Conservation (phyloP, 768 basidiomycete species). For the Lactifluus volemus region DNA sequence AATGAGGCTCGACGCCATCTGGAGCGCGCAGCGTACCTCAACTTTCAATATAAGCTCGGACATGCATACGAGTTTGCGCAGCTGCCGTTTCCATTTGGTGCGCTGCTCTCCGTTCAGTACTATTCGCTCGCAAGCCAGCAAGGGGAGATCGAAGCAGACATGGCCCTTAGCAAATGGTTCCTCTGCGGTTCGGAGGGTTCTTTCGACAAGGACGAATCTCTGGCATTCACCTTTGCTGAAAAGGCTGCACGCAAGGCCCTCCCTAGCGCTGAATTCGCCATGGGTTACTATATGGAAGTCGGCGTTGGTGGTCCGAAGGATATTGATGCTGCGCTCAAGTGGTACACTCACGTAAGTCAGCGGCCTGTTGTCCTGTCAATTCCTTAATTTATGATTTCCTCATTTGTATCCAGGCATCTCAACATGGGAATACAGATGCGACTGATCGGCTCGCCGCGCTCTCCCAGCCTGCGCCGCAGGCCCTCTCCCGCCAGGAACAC, state of each 20-base stretch:
- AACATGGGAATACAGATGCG: constrained; percentile 79
- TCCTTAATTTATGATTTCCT: neutral
- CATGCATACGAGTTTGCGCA: constrained; percentile 88
- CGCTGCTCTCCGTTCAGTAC: constrained; percentile 84
- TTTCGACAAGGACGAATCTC: constrained; percentile 80
- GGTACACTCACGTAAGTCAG: constrained; percentile 60
- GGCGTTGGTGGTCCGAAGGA: constrained; percentile 73
- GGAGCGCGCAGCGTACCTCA: constrained; percentile 78
- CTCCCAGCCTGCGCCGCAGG: constrained; percentile 46
- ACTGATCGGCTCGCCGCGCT: constrained; percentile 62
- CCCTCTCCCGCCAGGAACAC: constrained; percentile 74
- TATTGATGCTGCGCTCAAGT: constrained; percentile 54
- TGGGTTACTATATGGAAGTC: constrained; percentile 93
- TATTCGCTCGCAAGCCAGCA: constrained; percentile 77
- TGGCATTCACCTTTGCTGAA: constrained; percentile 85
- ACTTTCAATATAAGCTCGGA: constrained; percentile 89
- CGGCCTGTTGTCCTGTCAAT: neutral
- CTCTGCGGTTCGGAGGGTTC: constrained; percentile 70
- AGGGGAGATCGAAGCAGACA: constrained; percentile 88
- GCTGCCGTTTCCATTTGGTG: constrained; percentile 79
- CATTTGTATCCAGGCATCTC: constrained; percentile 44
- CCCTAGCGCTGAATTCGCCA: constrained; percentile 83
- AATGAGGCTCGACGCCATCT: constrained; percentile 68
- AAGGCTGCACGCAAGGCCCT: constrained; percentile 73
- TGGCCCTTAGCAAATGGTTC: constrained; percentile 98